Conservation (phyloP, 2,329 filamentous ascomycete species). For the Blastomyces gilchristii region DNA sequence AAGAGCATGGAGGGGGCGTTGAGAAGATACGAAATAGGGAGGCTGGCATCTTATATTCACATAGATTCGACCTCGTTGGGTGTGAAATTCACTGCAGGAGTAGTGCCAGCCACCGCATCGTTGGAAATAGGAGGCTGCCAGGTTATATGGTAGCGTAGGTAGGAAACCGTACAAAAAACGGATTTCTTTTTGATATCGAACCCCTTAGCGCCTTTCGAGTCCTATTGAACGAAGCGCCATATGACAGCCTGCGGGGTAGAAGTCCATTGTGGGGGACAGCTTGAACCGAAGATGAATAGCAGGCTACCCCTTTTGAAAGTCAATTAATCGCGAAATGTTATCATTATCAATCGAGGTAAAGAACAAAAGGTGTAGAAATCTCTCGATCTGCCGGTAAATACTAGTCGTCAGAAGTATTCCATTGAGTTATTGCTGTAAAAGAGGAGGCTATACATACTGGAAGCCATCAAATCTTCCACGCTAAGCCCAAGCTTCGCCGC, state of each 20-base stretch:
- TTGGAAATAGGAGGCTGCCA: background rate
- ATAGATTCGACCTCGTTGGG: background rate
- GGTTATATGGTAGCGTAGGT: background rate
- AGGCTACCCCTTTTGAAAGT: background rate
- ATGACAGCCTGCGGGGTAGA: background rate
- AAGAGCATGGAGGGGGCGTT: background rate
- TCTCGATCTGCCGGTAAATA: background rate
- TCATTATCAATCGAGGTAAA: background rate
- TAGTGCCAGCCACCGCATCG: background rate
- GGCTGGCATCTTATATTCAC: conserved; percentile 7
- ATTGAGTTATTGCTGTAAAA: background rate
- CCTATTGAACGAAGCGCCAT: background rate
- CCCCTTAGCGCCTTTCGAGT: background rate
- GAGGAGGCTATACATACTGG: background rate
- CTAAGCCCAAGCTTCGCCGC: background rate
- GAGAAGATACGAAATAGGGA: conserved; percentile 5
- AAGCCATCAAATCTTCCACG: background rate
- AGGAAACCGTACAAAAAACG: background rate
- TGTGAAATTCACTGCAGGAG: conserved; percentile 4
- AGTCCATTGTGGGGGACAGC: background rate
- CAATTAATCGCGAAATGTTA: background rate
- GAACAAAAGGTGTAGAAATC: background rate
- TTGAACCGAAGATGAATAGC: background rate
- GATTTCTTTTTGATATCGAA: background rate
- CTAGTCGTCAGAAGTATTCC: background rate